Base-by-base conservation (phyloP, 345 rosid species). In the Eucalyptus erythrocorys region DNA sequence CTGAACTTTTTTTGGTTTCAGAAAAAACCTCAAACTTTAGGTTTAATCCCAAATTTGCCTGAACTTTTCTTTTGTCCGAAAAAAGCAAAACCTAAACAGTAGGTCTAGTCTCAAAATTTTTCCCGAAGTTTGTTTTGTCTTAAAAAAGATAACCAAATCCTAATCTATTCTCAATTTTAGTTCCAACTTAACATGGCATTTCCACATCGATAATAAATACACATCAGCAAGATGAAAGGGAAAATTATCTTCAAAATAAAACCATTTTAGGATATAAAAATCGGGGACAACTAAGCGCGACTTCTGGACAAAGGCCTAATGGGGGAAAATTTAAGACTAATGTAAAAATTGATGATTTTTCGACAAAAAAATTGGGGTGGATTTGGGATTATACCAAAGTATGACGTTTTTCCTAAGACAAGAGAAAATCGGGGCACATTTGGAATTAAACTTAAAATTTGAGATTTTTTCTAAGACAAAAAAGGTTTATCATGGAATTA, bases 251-350 rank as follows among this genome's bases (percentile, higher is more conserved):
- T 50, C 53, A 50, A 51, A 19, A 51, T 51, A 51, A 51, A 7
- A 51, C 0, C 0, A 0, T 51, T 51, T 0, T 51, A 51, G 26
- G 10, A 51, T 51, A 51, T 51, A 51, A 7, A 51, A 51, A 51
- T 51, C 8, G 2, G 1, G 10, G 57, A 51, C 57, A 51, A 51
- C 57, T 7, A 51, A 21, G 0, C 1, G 0, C 0, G 10, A 0
- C 26, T 51, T 51, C 8, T 51, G 26, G 26, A 21, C 0, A 21
- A 4, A 51, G 5, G 24, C 0, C 5, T 0, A 1, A 21, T 51
- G 1, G 4, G 10, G 26, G 57, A 10, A 51, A 51, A 7, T 51
- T 51, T 51, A 51, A 51, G 2, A 51, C 57, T 21, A 51, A 5
- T 21, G 57, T 51, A 51, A 51, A 51, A 51, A 51, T 51, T 51